A percentile compares a stretch with the other conserved stretches of the same genome.
Evolutionary conservation across 495 filamentous ascomycete genomes (phyloP).

Genomic region (Apodospora peruviana): DNA sequence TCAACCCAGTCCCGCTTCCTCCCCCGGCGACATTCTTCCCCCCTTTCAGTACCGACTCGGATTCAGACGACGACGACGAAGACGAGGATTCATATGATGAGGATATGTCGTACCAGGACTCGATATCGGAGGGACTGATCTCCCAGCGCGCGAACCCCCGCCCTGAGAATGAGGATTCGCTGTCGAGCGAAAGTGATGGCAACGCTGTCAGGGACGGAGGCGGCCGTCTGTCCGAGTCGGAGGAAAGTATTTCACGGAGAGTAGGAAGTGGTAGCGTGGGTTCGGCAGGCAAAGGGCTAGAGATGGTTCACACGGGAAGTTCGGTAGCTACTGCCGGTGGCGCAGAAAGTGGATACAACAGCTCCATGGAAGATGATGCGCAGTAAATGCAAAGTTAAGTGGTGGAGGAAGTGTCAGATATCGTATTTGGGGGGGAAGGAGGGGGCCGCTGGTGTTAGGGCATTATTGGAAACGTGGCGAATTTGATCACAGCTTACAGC

Average conservation of each 20-base stretch:
- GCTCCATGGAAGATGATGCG: constrained; percentile 31
- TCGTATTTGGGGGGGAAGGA: too few species aligned
- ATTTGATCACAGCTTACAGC: too few species aligned
- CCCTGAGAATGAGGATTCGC: constrained; percentile 18
- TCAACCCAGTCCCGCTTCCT: constrained; percentile 39
- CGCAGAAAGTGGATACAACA: constrained; percentile 35
- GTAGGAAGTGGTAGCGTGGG: constrained; percentile 3
- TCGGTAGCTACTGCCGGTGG: constrained; percentile 40
- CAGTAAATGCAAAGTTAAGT: too few species aligned
- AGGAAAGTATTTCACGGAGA: background rate
- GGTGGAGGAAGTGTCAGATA: too few species aligned
- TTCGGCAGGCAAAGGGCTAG: background rate
- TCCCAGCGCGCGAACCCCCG: constrained; percentile 26
- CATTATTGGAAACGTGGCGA: too few species aligned
- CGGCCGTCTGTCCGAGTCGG: background rate
- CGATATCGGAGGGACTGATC: constrained; percentile 14
- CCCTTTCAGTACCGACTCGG: constrained; percentile 25
- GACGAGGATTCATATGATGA: constrained; percentile 26
- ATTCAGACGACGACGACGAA: constrained; percentile 24
- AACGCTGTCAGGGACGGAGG: constrained; percentile 8
- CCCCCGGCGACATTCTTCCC: constrained; percentile 37
- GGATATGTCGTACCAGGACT: background rate
- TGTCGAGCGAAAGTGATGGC: constrained; percentile 14
- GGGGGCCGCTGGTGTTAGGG: too few species aligned
- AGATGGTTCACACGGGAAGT: constrained; percentile 28